Conservation (phyloP, 2,329 filamentous ascomycete genomes). For the Aspergillus novofumigatus region DNA sequence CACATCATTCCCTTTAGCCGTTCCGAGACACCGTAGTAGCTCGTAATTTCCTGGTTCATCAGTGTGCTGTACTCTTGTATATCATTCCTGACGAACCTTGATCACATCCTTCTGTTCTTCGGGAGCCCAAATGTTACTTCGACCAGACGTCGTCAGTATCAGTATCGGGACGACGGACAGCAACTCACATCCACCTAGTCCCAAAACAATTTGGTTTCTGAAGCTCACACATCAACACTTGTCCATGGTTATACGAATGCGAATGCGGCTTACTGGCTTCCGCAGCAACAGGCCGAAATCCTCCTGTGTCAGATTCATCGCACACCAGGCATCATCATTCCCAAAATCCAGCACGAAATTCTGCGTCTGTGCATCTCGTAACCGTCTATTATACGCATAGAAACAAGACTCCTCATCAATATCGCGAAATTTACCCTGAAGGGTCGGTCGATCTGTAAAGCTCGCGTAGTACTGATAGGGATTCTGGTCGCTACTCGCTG, state of each 20-base stretch:
- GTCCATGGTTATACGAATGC: neutral
- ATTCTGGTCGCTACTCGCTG: conserved; percentile 9
- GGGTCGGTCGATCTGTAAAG: conserved; percentile 14
- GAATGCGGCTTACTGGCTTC: conserved; percentile 25
- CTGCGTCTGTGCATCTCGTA: conserved; percentile 27
- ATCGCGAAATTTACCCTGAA: conserved; percentile 29
- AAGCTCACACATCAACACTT: neutral
- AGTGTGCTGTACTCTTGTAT: neutral
- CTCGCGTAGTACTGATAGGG: conserved; percentile 32
- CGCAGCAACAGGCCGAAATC: conserved; percentile 33
- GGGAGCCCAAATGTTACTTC: conserved; percentile 67
- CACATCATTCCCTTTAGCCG: conserved; percentile 62
- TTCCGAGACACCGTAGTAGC: conserved; percentile 64
- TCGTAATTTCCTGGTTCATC: conserved; percentile 45
- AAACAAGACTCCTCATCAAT: conserved; percentile 37
- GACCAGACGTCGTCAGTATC: conserved; percentile 2
- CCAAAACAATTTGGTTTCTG: conserved; percentile 47
- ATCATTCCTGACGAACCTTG: conserved; percentile 26
- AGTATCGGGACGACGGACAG: neutral
- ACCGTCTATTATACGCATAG: conserved; percentile 20
- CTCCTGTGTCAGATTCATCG: conserved; percentile 31
- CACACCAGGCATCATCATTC: conserved; percentile 39
- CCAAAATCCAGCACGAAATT: conserved; percentile 45
- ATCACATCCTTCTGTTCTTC: conserved; percentile 56
- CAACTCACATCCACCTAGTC: conserved; percentile 66